These are phyloP conservation scores for Penicillium paradoxum DNA, from an alignment of 495 filamentous ascomycete genomes.

Conservation along the genomic window DNA sequence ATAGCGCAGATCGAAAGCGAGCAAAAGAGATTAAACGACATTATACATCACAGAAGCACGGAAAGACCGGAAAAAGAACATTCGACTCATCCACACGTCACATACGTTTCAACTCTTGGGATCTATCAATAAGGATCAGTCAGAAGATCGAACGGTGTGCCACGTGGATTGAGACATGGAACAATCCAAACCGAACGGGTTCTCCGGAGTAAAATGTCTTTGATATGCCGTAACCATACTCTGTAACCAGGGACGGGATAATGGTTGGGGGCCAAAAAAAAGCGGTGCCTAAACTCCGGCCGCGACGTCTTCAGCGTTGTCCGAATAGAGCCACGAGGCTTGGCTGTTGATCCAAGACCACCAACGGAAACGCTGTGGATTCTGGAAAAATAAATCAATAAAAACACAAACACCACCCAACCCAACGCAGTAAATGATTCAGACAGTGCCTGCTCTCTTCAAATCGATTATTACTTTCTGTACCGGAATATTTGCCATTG, in stretches of 20 bases:
- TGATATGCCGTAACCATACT: neutral
- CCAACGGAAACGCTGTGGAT: no score
- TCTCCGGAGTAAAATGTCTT: neutral
- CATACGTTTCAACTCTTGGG: neutral
- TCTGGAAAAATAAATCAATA: no score
- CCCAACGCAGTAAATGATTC: no score
- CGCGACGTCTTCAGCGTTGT: neutral
- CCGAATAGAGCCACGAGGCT: no score
- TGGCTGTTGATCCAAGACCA: no score
- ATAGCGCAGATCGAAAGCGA: slow-evolving; percentile 4
- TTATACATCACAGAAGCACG: neutral
- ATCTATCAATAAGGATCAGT: slow-evolving; percentile 2
- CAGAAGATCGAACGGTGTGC: slow-evolving; percentile 3
- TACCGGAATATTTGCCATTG: neutral
- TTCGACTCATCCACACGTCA: slow-evolving; percentile 1
- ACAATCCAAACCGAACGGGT: neutral
- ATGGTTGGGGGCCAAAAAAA: neutral
- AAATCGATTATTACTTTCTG: no score
- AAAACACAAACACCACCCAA: no score
- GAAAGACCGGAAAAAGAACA: neutral
- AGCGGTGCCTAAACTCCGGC: neutral
- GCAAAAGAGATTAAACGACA: neutral
- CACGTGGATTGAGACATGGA: neutral
- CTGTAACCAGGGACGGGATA: neutral
- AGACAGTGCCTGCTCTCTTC: no score